Conservation (phyloP, 129 eudicot genomes). For the Mikania micrantha region DNA sequence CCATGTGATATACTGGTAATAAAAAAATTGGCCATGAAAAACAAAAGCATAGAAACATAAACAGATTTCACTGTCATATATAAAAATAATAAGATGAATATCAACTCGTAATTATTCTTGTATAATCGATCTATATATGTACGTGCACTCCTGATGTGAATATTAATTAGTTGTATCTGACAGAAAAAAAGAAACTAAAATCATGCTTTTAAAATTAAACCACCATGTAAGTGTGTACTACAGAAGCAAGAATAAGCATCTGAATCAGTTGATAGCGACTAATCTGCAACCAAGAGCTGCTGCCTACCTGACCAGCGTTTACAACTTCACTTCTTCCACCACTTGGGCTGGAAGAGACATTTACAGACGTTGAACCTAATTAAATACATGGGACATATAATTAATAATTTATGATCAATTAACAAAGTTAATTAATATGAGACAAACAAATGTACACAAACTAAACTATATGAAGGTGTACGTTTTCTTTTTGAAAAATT, state of each 20-base stretch:
- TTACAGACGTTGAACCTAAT: slow-evolving; percentile 67
- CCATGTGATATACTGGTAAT: no score
- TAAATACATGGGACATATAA: no score
- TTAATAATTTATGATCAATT: no score
- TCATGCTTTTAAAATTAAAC: no score
- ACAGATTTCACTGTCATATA: no score
- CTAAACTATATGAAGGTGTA: neutral
- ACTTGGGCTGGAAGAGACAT: slow-evolving; percentile 56
- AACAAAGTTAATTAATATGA: no score
- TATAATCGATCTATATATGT: neutral
- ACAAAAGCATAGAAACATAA: no score
- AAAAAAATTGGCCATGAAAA: no score
- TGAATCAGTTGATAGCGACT: slow-evolving; percentile 22
- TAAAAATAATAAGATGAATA: neutral
- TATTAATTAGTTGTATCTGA: neutral
- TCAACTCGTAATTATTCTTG: neutral
- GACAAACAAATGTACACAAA: no score
- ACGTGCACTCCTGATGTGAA: neutral
- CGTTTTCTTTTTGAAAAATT: no score
- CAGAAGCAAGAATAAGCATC: slow-evolving; percentile 25
- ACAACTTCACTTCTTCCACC: slow-evolving; percentile 60
- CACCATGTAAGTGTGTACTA: slow-evolving; percentile 34
- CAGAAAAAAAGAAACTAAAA: neutral
- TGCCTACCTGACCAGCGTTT: slow-evolving; percentile 65
- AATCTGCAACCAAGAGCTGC: slow-evolving; percentile 28